A percentile compares a stretch with the other conserved stretches of the same genome.
phyloP scores from a whole-genome alignment of 2,329 filamentous ascomycete genomes.

The Bipolaris victoriae region DNA sequence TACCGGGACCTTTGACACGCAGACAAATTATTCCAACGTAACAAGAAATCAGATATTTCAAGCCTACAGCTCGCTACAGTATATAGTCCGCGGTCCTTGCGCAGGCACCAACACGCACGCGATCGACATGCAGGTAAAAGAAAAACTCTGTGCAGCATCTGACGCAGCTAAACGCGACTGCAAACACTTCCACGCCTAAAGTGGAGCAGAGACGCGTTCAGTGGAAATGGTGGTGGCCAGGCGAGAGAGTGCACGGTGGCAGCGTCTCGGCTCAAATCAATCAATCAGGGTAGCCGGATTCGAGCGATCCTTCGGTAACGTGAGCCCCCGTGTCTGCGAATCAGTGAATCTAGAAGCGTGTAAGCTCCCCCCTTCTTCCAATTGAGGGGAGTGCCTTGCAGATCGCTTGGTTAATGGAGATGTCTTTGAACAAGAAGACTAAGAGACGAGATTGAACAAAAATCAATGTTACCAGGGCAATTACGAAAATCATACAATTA shows the following conservation, averaged over 20 bases:
- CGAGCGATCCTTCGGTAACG: conserved; percentile 11
- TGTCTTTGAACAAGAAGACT: no score
- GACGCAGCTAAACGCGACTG: conserved; percentile 25
- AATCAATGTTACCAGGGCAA: no score
- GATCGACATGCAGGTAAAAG: conserved; percentile 36
- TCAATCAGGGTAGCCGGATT: conserved; percentile 17
- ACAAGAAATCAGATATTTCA: conserved; percentile 8
- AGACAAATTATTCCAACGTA: no score
- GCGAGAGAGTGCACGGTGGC: conserved; percentile 31
- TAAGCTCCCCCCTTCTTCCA: background rate
- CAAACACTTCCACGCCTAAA: conserved; percentile 19
- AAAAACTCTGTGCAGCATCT: conserved; percentile 36
- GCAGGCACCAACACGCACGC: conserved; percentile 12
- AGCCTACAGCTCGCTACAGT: background rate
- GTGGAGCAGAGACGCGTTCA: conserved; percentile 44
- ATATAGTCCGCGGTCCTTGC: conserved; percentile 7
- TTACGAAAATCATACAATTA: no score
- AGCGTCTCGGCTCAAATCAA: conserved; percentile 24
- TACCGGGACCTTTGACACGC: no score
- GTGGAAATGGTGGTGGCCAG: conserved; percentile 21
- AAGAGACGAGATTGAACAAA: no score
- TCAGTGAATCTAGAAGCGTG: background rate
- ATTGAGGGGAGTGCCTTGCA: background rate
- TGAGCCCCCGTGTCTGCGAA: background rate
- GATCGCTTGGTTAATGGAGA: background rate